Evolutionary conservation across 441 rosid species (phyloP).

Genomic region (Syzygium malaccense): DNA sequence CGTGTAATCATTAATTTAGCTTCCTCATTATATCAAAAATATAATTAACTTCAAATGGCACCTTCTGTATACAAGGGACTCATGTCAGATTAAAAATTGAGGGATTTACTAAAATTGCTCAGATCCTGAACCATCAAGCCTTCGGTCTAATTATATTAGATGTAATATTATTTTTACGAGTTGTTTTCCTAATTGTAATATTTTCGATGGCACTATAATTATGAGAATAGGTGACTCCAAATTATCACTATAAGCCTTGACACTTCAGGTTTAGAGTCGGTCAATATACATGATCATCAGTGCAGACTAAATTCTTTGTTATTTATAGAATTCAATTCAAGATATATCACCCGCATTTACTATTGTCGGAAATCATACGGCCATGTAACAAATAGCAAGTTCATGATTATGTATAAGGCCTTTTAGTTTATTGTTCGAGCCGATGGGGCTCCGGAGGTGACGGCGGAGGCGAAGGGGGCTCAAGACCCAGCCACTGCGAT

Average conservation of each 20-base stretch:
- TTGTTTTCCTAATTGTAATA: neutral
- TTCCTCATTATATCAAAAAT: neutral
- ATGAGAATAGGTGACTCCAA: neutral
- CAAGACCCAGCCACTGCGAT: too few relatives aligned
- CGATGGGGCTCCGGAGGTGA: too few relatives aligned
- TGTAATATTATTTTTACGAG: neutral
- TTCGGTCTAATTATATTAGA: neutral
- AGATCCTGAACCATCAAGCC: rapidly evolving
- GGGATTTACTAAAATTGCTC: neutral
- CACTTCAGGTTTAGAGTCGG: neutral
- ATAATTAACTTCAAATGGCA: neutral
- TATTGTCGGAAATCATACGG: neutral
- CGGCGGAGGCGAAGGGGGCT: too few relatives aligned
- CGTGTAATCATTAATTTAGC: neutral
- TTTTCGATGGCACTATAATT: neutral
- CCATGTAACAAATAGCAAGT: neutral
- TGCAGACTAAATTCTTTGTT: neutral
- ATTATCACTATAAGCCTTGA: neutral
- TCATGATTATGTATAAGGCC: neutral
- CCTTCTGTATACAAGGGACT: neutral
- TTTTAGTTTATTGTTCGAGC: too few relatives aligned
- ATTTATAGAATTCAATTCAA: neutral
- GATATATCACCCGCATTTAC: neutral
- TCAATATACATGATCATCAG: neutral
- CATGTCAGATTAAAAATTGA: neutral